Evolutionary conservation across 257 asterid genomes (phyloP).

Genomic region (Anisodus acutangulus): DNA sequence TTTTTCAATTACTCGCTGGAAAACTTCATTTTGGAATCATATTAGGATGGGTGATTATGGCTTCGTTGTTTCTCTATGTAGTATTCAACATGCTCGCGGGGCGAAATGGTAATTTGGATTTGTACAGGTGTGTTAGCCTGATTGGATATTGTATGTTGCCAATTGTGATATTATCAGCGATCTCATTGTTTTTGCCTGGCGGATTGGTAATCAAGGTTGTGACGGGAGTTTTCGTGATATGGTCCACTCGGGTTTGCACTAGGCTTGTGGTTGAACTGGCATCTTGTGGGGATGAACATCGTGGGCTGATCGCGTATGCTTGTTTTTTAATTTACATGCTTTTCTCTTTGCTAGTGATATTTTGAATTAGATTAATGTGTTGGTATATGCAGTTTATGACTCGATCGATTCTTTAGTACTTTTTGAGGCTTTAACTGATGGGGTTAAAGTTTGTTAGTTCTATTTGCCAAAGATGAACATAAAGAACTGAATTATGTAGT

Average conservation of each 20-base stretch:
- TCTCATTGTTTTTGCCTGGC: slow-evolving; percentile 79
- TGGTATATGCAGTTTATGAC: slow-evolving; percentile 20
- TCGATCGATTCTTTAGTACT: background rate
- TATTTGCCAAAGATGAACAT: slow-evolving; percentile 5
- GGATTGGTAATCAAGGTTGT: slow-evolving; percentile 72
- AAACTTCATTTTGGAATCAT: slow-evolving; percentile 82
- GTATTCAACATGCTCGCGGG: slow-evolving; percentile 93
- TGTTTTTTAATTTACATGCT: slow-evolving; percentile 86
- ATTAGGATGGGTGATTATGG: slow-evolving; percentile 84
- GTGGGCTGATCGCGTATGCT: slow-evolving; percentile 81
- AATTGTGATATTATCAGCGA: slow-evolving; percentile 77
- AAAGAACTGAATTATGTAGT: slow-evolving; percentile 14
- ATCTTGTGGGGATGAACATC: slow-evolving; percentile 82
- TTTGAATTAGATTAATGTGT: slow-evolving; percentile 35
- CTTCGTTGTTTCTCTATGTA: slow-evolving; percentile 73
- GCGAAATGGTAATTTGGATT: slow-evolving; percentile 75
- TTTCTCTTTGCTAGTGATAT: slow-evolving; percentile 83
- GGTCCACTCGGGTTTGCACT: slow-evolving; percentile 93
- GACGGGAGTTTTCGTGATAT: slow-evolving; percentile 68
- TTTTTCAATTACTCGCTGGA: slow-evolving; percentile 89
- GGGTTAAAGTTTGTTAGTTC: background rate
- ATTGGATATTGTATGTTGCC: slow-evolving; percentile 93
- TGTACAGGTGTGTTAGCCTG: slow-evolving; percentile 82
- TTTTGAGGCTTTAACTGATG: background rate
- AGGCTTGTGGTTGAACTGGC: slow-evolving; percentile 89